Evolutionary conservation across 345 rosid species (phyloP), one percentile per base, ranked within the genome.

Genomic region (Geranium rotundifolium): DNA sequence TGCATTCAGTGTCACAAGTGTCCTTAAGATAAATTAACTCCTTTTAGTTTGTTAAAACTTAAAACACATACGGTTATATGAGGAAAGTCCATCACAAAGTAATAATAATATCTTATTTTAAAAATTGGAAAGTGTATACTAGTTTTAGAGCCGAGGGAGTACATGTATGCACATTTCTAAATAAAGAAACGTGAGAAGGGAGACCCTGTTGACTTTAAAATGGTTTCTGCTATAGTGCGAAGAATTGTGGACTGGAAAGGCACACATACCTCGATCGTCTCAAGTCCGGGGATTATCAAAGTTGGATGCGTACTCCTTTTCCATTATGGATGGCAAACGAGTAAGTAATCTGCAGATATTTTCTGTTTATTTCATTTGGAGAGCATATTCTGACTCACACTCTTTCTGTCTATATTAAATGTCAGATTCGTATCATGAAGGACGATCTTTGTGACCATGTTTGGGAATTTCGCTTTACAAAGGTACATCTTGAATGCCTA

Each of bases 361-460:
- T 57, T n/a, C 2, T 23, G 29, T 29, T 17, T 13, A 52, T 34
- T 63, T 54, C 37, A 9, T n/a, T 39, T 37, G 7, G 50, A 57
- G 6, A 27, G 50, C 57, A 46, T 15, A 29, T 56, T 15, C 54
- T 37, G 41, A 20, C 19, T 15, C 31, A 19, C 23, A n/a, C 30
- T 59, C 57, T 50, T 62, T 60, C 39, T 57, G 39, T 65, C 27
- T 57, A 15, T 31, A 31, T 23, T 54, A 19, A 37, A 4, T 81
- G 55, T 49, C 79, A 85, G 90, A 67, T 23, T 58, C 79, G 85
- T 60, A 85, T 85, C 63, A 65, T 60, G 68, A 80, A 68, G 75
- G 85, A 80, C 55, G 85, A 84, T 67, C 76, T 84, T 3, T 82
- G 84, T 54, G 87, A 80, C 65, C 87, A 84, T 72, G 76, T 57